These are phyloP conservation scores for Backusella parvicylindrica DNA, from an alignment of 192 early-diverging fungal species.

Conservation along the genomic window DNA sequence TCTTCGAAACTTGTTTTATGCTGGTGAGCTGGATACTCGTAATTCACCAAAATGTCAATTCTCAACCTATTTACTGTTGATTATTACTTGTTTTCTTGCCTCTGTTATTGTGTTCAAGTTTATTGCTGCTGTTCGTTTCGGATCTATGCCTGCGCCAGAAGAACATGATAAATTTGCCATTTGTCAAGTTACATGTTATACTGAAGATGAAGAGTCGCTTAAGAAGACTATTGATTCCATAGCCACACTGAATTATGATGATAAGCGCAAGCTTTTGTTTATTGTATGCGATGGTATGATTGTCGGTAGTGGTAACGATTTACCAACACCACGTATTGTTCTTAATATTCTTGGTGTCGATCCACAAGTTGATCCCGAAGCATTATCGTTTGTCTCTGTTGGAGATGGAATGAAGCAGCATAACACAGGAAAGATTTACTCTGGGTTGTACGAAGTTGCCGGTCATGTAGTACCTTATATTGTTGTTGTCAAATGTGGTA, in stretches of 20 bases:
- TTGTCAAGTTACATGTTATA: slow-evolving; percentile 94
- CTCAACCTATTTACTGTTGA: slow-evolving; percentile 66
- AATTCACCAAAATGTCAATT: slow-evolving; percentile 54
- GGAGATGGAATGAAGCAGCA: slow-evolving; percentile 90
- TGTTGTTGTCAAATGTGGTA: slow-evolving; percentile 92
- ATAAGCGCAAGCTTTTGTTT: slow-evolving; percentile 87
- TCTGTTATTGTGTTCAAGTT: slow-evolving; percentile 75
- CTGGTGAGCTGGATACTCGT: slow-evolving; percentile 66
- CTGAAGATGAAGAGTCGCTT: slow-evolving; percentile 85
- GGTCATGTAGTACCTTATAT: slow-evolving; percentile 94
- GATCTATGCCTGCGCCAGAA: slow-evolving; percentile 65
- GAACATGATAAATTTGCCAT: slow-evolving; percentile 97
- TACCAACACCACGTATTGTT: slow-evolving; percentile 92
- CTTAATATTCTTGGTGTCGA: slow-evolving; percentile 89
- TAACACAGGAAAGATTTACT: slow-evolving; percentile 96
- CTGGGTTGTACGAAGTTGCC: slow-evolving; percentile 87
- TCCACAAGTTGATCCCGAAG: slow-evolving; percentile 69
- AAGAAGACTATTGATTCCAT: slow-evolving; percentile 83
- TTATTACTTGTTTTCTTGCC: slow-evolving; percentile 62
- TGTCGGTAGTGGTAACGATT: slow-evolving; percentile 94
- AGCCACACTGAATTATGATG: slow-evolving; percentile 74
- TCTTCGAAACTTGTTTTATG: slow-evolving; percentile 60
- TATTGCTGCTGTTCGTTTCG: slow-evolving; percentile 76
- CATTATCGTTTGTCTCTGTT: slow-evolving; percentile 80
- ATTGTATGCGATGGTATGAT: slow-evolving; percentile 93